Conservation (phyloP, 1,139 yeast species). For the Nakaseomyces delphensis region DNA sequence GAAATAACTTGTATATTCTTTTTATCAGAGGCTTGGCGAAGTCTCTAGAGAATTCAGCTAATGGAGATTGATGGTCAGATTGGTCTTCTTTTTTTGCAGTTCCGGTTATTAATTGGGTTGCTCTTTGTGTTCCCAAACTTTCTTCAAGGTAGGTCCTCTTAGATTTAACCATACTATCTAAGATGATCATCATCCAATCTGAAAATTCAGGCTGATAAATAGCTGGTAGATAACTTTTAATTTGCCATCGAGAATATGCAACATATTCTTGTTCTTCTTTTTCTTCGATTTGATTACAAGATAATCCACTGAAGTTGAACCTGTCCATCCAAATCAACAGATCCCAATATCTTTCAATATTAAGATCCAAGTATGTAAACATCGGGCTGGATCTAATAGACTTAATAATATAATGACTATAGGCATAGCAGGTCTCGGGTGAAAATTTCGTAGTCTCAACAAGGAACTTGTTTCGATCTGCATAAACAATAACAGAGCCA, state of each 20-base stretch:
- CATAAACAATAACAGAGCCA: slow-evolving; percentile 73
- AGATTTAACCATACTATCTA: slow-evolving; percentile 58
- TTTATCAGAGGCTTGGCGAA: slow-evolving; percentile 59
- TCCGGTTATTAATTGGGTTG: slow-evolving; percentile 55
- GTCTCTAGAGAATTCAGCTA: slow-evolving; percentile 35
- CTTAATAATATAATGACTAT: slow-evolving; percentile 78
- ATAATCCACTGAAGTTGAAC: slow-evolving; percentile 77
- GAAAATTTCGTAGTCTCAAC: slow-evolving; percentile 67
- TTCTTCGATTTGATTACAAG: slow-evolving; percentile 52
- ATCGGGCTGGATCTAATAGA: slow-evolving; percentile 74
- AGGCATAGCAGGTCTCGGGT: slow-evolving; percentile 86
- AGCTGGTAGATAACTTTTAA: slow-evolving; percentile 63
- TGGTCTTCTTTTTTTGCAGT: slow-evolving; percentile 34
- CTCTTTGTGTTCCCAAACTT: slow-evolving; percentile 46
- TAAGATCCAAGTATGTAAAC: slow-evolving; percentile 72
- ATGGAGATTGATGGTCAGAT: slow-evolving; percentile 34
- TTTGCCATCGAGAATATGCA: slow-evolving; percentile 72
- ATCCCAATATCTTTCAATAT: slow-evolving; percentile 81
- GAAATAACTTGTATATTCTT: slow-evolving; percentile 56
- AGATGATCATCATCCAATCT: slow-evolving; percentile 73
- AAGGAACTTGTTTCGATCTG: slow-evolving; percentile 67
- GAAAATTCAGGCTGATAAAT: slow-evolving; percentile 75
- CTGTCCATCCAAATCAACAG: slow-evolving; percentile 90
- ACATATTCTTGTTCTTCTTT: slow-evolving; percentile 50
- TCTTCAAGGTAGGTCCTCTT: slow-evolving; percentile 38